phyloP scores from a whole-genome alignment of 257 asterid genomes.

The Apocynum venetum region DNA sequence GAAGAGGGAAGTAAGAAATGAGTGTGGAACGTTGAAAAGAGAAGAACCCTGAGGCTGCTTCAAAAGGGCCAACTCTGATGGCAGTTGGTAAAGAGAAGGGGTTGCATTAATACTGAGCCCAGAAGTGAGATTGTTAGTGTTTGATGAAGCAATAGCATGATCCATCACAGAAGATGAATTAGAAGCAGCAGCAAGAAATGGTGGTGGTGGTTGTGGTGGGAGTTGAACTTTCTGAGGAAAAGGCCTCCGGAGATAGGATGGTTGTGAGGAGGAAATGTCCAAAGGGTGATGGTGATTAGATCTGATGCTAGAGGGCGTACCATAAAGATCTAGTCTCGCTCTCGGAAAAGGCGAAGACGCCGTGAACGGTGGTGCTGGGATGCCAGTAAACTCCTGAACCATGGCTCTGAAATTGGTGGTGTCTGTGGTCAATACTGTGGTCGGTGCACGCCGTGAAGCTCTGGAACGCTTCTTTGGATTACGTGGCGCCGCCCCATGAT shows the following conservation, averaged over 20 bases:
- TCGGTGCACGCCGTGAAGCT: constrained; percentile 90
- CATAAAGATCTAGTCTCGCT: constrained; percentile 48
- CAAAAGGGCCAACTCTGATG: constrained; percentile 8
- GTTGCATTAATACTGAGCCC: constrained; percentile 2
- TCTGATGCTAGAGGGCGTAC: constrained; percentile 31
- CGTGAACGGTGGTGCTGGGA: constrained; percentile 71
- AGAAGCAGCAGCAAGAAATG: constrained; percentile 23
- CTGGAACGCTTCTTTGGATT: constrained; percentile 74
- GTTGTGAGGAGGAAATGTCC: constrained; percentile 22
- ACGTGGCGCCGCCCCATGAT: constrained; percentile 27
- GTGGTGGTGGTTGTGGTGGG: constrained; percentile 30
- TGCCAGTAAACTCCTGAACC: constrained; percentile 93
- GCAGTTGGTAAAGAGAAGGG: constrained; percentile 24
- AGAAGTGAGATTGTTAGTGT: constrained; percentile 6
- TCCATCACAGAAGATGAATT: constrained; percentile 25
- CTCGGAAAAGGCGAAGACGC: constrained; percentile 34
- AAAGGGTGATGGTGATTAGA: constrained; percentile 24
- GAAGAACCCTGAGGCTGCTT: constrained; percentile 27
- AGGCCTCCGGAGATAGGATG: constrained; percentile 49
- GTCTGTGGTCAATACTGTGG: constrained; percentile 79
- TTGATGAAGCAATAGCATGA: constrained; percentile 12
- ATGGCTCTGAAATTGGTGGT: constrained; percentile 82
- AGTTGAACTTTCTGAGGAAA: constrained; percentile 46
- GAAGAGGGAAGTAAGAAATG: constrained; percentile 41
- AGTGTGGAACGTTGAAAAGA: constrained; percentile 38